Evolutionary conservation across 1,139 yeast species (phyloP).

Genomic region (Kodamaea alishanica): DNA sequence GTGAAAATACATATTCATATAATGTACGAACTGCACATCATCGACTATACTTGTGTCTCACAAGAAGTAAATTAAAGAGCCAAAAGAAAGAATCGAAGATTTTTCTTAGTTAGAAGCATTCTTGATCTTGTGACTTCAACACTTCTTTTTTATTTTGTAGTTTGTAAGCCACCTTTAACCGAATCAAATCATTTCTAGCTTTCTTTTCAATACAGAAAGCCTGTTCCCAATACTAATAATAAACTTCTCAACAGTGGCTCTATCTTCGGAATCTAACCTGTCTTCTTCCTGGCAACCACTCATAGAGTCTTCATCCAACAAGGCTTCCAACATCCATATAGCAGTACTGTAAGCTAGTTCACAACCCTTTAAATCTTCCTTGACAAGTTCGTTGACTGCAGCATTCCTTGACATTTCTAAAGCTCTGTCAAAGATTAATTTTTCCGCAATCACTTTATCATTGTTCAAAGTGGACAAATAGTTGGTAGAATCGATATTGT

Average conservation of each 20-base stretch:
- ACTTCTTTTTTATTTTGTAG: no score
- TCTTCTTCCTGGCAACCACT: slow-evolving; percentile 23
- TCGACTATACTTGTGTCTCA: no score
- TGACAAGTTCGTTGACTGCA: slow-evolving; percentile 79
- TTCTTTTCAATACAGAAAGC: slow-evolving; percentile 54
- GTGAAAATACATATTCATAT: no score
- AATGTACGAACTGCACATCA: no score
- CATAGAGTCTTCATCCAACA: slow-evolving; percentile 53
- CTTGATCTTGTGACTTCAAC: no score
- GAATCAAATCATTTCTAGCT: slow-evolving; percentile 19
- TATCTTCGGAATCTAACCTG: slow-evolving; percentile 65
- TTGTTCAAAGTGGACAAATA: slow-evolving; percentile 2
- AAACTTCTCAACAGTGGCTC: slow-evolving; percentile 70
- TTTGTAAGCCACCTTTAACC: no score
- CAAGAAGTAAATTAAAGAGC: no score
- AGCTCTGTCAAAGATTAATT: slow-evolving; percentile 86
- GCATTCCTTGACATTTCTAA: slow-evolving; percentile 89
- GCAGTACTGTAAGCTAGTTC: slow-evolving; percentile 88
- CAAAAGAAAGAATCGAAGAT: no score
- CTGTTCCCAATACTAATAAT: slow-evolving; percentile 71
- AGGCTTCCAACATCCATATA: slow-evolving; percentile 91
- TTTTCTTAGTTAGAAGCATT: no score
- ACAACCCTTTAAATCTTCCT: slow-evolving; percentile 74
- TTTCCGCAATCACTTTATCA: slow-evolving; percentile 61
- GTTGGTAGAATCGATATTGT: slow-evolving; percentile 4